These are phyloP conservation scores for Solanum chilense DNA, from an alignment of 257 asterid species.

Conservation along the genomic window DNA sequence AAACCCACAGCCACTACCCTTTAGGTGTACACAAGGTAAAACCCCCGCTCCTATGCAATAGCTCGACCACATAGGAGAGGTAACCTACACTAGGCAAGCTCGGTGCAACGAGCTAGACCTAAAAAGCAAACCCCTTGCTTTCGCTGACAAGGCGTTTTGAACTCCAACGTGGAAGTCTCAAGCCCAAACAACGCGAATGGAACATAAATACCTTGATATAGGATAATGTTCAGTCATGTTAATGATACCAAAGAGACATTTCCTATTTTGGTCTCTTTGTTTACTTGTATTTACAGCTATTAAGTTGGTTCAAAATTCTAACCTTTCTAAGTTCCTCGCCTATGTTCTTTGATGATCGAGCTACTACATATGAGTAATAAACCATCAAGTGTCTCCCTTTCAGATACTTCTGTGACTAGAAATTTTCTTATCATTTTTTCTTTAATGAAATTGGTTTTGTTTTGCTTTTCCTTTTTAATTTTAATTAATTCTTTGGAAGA, in stretches of 20 bases:
- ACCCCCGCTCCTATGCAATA: too few relatives aligned
- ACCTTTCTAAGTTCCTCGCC: background rate
- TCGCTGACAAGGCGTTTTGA: too few relatives aligned
- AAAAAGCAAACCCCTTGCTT: too few relatives aligned
- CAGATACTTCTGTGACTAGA: background rate
- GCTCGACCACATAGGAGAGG: too few relatives aligned
- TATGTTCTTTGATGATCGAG: background rate
- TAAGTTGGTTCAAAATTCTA: background rate
- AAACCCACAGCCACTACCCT: too few relatives aligned
- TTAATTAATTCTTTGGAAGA: background rate
- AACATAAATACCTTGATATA: background rate
- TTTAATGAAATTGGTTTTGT: background rate
- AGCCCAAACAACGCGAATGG: background rate
- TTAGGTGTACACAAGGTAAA: too few relatives aligned
- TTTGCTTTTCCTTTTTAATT: background rate
- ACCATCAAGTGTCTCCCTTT: background rate
- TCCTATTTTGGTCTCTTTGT: background rate
- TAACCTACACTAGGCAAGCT: too few relatives aligned
- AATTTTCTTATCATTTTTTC: background rate
- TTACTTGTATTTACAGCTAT: background rate
- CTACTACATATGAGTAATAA: background rate
- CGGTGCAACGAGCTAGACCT: too few relatives aligned
- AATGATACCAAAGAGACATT: background rate
- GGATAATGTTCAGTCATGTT: background rate
- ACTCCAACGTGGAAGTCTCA: background rate